Base-by-base conservation (phyloP, 345 rosid genomes). In the Microcos paniculata region DNA sequence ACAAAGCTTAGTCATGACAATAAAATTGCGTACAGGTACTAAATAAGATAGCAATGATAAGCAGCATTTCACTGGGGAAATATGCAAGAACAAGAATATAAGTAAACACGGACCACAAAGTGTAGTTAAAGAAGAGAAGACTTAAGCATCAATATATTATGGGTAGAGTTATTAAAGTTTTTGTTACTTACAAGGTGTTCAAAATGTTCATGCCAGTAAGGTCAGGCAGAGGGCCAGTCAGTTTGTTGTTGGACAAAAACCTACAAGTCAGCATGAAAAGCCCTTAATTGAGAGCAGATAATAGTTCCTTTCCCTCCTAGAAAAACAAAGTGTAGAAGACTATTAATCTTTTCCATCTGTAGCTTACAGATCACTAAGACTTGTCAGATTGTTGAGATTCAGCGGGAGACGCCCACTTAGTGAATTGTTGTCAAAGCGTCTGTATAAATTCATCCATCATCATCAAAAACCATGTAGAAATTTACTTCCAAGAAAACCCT, bases 381-480 rank as follows among this genome's bases (percentile, higher is more conserved):
- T n/a, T 28, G 90, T 82, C 72, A 89, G 97, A 76, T 86, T 86
- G 83, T 78, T 86, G 78, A 96, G 81, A 79, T 71, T 83, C 70
- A 77, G 46, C 62, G 99, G 98, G 72, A 90, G 82, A 57, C 58
- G 8, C 33, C 93, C 95, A 16, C 16, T 80, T 8, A 96, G 67
- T 48, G 8, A 72, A 76, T 96, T 96, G 78, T 81, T 75, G 73
- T 96, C 98, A 62, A 96, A 84, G 62, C 99, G 97, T 51, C 99
- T 95, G 85, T 31, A 84, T n/a, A 65, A 28, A n/a, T 51, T 21
- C 46, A 52, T 33, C 42, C 31, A 69, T 78, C 42, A 68, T 21
- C 28, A 9, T 42, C 24, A n/a, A 28, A 31, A 8, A 49, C 4
- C 45, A 9, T 3, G 58, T 18, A 23, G 19, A 55, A 23, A 42